A percentile compares a stretch with the other conserved stretches of the same genome.
These are phyloP conservation scores for Leishmania tropica DNA, from an alignment of 208 protist species.

Conservation along the genomic window DNA sequence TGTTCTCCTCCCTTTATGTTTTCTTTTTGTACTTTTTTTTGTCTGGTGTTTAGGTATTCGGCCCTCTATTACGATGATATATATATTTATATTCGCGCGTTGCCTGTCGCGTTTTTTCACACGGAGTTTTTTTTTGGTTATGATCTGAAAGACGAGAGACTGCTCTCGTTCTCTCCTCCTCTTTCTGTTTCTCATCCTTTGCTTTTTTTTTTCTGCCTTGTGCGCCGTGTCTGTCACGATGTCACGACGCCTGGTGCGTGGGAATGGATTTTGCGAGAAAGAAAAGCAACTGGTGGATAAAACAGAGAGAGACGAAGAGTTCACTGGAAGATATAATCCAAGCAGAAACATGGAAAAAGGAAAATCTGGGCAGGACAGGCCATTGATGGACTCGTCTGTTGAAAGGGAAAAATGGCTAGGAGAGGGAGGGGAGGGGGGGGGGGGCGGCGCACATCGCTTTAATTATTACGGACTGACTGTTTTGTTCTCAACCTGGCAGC, in stretches of 20 bases:
- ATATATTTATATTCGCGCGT: not conserved
- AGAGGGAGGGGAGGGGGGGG: not conserved
- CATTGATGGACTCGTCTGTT: not conserved
- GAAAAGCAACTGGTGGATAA: not conserved
- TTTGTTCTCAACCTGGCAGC: not conserved
- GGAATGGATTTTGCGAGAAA: not conserved
- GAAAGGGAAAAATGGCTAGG: not conserved
- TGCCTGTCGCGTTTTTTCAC: not conserved
- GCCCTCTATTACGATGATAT: not conserved
- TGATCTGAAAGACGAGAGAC: not conserved
- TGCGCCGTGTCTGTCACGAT: not conserved
- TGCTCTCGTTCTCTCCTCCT: constrained; percentile 17
- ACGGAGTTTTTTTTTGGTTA: constrained; percentile 13
- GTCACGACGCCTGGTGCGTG: not conserved
- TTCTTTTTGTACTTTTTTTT: not conserved
- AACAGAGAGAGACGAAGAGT: not conserved
- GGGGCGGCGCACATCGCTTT: not conserved
- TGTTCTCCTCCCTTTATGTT: not conserved
- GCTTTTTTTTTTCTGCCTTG: not conserved
- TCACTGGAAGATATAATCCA: not conserved
- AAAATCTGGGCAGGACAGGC: not conserved
- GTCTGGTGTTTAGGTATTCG: not conserved
- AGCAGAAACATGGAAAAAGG: not conserved
- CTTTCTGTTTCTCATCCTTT: constrained; percentile 1
- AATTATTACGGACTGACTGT: not conserved